Conservation (phyloP, 2,329 filamentous ascomycete genomes). For the Westerdykella aurantiaca region DNA sequence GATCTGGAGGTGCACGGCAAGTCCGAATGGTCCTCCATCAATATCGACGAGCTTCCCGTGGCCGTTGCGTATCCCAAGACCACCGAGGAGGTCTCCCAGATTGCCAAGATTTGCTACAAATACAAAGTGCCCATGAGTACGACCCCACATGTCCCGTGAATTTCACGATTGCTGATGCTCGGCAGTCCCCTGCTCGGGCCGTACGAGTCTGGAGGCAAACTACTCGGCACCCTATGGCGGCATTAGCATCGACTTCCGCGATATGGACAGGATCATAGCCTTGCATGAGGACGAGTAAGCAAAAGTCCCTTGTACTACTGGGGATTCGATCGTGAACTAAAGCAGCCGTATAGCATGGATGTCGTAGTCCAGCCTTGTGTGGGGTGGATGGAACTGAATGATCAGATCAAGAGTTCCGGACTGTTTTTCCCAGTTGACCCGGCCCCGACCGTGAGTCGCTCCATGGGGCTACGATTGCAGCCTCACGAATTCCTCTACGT, state of each 20-base stretch:
- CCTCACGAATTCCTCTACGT: not conserved
- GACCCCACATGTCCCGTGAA: conserved; percentile 3
- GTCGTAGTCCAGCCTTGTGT: conserved; percentile 86
- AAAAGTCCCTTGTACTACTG: not conserved
- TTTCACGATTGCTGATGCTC: not conserved
- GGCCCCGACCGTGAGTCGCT: conserved; percentile 50
- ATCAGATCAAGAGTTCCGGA: conserved; percentile 63
- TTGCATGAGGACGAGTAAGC: conserved; percentile 68
- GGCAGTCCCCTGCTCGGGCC: conserved; percentile 73
- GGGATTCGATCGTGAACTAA: conserved; percentile 11
- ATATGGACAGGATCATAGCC: conserved; percentile 76
- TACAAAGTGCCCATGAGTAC: conserved; percentile 68
- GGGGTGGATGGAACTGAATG: conserved; percentile 87
- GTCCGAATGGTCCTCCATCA: conserved; percentile 66
- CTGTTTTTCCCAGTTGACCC: conserved; percentile 92
- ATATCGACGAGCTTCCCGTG: conserved; percentile 57
- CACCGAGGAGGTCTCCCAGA: conserved; percentile 59
- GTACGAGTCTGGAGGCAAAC: conserved; percentile 81
- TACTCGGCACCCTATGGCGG: conserved; percentile 83
- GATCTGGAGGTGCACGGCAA: conserved; percentile 60
- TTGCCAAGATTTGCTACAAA: conserved; percentile 68
- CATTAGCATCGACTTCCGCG: conserved; percentile 81
- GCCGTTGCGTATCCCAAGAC: conserved; percentile 60
- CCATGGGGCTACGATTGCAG: not conserved
- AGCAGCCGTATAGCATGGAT: conserved; percentile 57